A percentile compares a stretch with the other conserved stretches of the same genome.
phyloP scores from a whole-genome alignment of 2,329 filamentous ascomycete genomes.

The Cytospora mali region DNA sequence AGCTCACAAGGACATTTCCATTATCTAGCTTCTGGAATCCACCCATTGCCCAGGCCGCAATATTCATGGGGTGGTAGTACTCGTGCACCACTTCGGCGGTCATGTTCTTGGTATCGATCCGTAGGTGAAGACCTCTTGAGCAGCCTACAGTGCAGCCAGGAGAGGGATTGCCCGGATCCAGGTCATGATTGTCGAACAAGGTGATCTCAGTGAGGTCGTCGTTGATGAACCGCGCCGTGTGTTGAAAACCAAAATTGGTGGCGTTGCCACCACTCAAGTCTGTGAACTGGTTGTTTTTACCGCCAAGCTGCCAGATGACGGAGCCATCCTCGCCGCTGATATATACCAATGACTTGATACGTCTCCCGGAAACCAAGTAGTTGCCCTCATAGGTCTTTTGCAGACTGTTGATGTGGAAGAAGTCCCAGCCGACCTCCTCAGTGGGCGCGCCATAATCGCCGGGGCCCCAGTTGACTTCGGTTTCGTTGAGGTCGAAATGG shows the following conservation, averaged over 20 bases:
- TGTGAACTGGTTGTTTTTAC: constrained; percentile 49
- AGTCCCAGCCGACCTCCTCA: constrained; percentile 49
- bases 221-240: constrained; percentile 44
- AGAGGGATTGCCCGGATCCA: constrained; percentile 31
- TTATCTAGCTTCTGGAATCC: constrained; percentile 26
- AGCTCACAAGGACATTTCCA: constrained; percentile 47
- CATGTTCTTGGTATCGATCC: constrained; percentile 42
- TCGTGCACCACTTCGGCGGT: constrained; percentile 46
- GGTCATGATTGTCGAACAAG: constrained; percentile 51
- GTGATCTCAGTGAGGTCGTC: constrained; percentile 44
- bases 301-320: constrained; percentile 56
- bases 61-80: constrained; percentile 39
- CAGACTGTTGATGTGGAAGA: constrained; percentile 60
- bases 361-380: constrained; percentile 56
- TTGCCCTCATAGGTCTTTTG: constrained; percentile 54
- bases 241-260: constrained; percentile 52
- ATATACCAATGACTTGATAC: constrained; percentile 40
- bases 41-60: constrained; percentile 27
- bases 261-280: constrained; percentile 38
- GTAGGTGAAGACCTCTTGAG: constrained; percentile 35
- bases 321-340: constrained; percentile 48
- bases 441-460: constrained; percentile 25
- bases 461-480: constrained; percentile 24
- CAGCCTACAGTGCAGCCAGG: constrained; percentile 23
- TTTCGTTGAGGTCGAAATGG: constrained; percentile 34